phyloP scores from a whole-genome alignment of 805 yeast species.

The Saccharomycopsis amapae region DNA sequence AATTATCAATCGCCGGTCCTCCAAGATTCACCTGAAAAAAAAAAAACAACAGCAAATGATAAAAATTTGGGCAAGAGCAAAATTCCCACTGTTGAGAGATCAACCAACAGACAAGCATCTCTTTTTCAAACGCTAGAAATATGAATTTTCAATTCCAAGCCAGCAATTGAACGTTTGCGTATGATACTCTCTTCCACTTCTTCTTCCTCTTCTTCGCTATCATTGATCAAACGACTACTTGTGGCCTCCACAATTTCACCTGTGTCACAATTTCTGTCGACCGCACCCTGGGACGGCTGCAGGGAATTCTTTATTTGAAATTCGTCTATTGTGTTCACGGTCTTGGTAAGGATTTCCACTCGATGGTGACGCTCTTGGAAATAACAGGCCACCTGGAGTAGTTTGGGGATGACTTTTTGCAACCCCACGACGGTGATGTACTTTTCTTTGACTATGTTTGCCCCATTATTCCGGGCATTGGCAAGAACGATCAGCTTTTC shows the following conservation, averaged over 20 bases:
- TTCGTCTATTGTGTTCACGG: conserved; percentile 1
- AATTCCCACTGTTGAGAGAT: too few relatives aligned
- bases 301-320: neutral
- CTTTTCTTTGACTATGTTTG: conserved; percentile 25
- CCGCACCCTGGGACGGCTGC: neutral
- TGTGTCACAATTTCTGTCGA: too few relatives aligned
- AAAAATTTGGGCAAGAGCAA: too few relatives aligned
- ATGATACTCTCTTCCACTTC: conserved; percentile 8
- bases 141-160: conserved; percentile 12
- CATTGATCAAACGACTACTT: too few relatives aligned
- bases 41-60: too few relatives aligned
- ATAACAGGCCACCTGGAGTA: conserved; percentile 53
- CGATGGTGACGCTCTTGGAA: conserved; percentile 45
- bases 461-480: conserved; percentile 29
- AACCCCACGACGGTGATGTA: conserved; percentile 60
- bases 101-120: too few relatives aligned
- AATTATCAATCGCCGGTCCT: too few relatives aligned
- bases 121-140: too few relatives aligned
- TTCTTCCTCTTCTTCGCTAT: conserved; percentile 4
- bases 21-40: too few relatives aligned
- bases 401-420: conserved; percentile 65
- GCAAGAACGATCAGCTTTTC: conserved; percentile 33
- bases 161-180: conserved; percentile 9
- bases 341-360: conserved; percentile 50
- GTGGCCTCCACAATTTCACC: too few relatives aligned